Evolutionary conservation across 441 rosid species (phyloP), one percentile per base, ranked within the genome.

Genomic region (Erodium texanum): DNA sequence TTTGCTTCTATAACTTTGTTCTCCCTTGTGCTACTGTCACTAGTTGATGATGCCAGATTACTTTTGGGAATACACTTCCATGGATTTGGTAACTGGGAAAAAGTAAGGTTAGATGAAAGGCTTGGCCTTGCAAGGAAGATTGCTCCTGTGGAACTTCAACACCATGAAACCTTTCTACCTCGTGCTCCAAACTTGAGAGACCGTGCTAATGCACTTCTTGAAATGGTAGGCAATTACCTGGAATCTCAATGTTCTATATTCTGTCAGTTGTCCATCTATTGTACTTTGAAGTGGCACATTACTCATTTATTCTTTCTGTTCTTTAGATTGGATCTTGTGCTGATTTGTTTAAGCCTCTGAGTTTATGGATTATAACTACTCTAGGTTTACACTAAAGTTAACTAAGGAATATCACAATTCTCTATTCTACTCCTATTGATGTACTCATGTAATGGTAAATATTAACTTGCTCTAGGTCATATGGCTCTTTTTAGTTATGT

Each of bases 21-120:
- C 65, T 15, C 62, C 54, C 65, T 71, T 23, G 72, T 69, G 56
- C 56, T 62, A 48, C 59, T 77, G 68, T 68, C 71, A 29, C 67
- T 71, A 95, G 99, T 90, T 66, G 99, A 95, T 79, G 99, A 95
- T 87, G 95, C 99, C 34, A 87, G 97, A 85, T 81, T 95, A 85
- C 99, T 95, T 73, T 82, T 95, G 82, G 99, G 99, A 75, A 79
- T 92, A 74, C 80, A 84, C 72, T 84, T 82, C 82, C 88, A 95
- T 83, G 99, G 99, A 64, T 95, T 92, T 76, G 96, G 99, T 45
- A 95, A 86, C 78, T 95, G 99, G 99, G 99, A 95, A 80, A 89
- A 85, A 81, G 90, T 92, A 76, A 82, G 99, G 79, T 76, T 90
- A 82, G 98, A 95, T 80, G 96, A 85, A 66, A 83, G 85, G 75